Conservation (phyloP, 371 early-diverging fungal genomes). For the Mortierella sp. region DNA sequence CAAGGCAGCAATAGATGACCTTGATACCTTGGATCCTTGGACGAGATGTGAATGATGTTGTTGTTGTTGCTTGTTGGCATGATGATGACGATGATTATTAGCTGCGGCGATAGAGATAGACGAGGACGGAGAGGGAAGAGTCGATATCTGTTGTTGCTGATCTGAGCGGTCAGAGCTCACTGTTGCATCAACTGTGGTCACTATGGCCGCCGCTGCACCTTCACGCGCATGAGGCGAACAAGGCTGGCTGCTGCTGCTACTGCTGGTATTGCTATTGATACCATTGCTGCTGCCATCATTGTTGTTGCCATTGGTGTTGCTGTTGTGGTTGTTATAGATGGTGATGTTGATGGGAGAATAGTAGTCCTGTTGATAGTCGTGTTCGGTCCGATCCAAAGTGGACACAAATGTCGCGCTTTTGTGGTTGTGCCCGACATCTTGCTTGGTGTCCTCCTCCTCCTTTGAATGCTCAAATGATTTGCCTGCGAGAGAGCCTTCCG, state of each 20-base stretch:
- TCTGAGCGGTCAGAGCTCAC: constrained; percentile 13
- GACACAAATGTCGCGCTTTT: constrained; percentile 13
- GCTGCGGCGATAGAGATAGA: background rate
- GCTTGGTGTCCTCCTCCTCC: background rate
- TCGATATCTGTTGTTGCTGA: constrained; percentile 8
- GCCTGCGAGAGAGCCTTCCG: constrained; percentile 18
- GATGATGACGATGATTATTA: too few relatives aligned
- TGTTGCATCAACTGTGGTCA: background rate
- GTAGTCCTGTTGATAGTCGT: background rate
- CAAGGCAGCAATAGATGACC: constrained; percentile 35
- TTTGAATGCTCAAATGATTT: constrained; percentile 27
- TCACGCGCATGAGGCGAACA: background rate
- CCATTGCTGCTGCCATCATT: background rate
- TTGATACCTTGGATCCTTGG: constrained; percentile 37
- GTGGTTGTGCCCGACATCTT: background rate
- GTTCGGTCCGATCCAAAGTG: constrained; percentile 4
- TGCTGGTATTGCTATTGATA: background rate
- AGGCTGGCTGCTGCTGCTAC: background rate
- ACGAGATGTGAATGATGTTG: background rate
- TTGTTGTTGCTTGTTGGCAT: constrained; percentile 1
- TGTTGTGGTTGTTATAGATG: background rate
- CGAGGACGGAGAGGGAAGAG: background rate
- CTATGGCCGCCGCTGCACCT: background rate
- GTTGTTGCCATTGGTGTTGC: background rate
- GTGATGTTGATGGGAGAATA: too few relatives aligned